Evolutionary conservation across 192 early-diverging fungal species (phyloP).

Genomic region (Gonapodya prolifera): DNA sequence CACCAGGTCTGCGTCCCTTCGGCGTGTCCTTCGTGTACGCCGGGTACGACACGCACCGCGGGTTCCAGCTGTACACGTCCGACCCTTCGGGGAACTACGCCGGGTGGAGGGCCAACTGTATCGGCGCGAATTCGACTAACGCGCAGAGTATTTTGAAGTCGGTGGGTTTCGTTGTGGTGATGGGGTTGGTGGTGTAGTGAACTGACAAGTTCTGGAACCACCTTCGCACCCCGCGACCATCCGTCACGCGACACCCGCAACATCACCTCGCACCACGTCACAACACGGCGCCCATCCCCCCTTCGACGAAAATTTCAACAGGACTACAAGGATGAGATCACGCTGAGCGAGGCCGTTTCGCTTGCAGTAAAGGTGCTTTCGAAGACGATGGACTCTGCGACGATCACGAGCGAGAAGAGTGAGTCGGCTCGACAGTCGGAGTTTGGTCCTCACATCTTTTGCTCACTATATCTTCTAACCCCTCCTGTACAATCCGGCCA

Average conservation of each 20-base stretch:
- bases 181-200: no score
- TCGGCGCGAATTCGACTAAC: conserved; percentile 86
- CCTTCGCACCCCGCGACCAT: no score
- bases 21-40: conserved; percentile 97
- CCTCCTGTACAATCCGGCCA: background rate
- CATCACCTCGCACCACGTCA: no score
- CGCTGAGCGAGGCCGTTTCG: conserved; percentile 77
- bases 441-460: background rate
- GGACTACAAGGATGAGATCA: conserved; percentile 85
- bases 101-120: conserved; percentile 98
- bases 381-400: conserved; percentile 94
- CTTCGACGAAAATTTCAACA: no score
- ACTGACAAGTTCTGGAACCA: no score
- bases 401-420: conserved; percentile 83
- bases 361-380: conserved; percentile 87
- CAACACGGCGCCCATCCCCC: no score
- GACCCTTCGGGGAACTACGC: conserved; percentile 98
- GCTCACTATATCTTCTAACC: background rate
- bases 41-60: conserved; percentile 76
- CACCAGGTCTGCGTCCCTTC: conserved; percentile 79
- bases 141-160: conserved; percentile 86
- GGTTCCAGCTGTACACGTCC: conserved; percentile 96
- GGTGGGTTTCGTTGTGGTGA: no score
- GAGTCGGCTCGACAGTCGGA: conserved; percentile 22
- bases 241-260: no score